These are phyloP conservation scores for Eucalyptus pauciflora DNA, from an alignment of 345 rosid genomes.

Conservation along the genomic window DNA sequence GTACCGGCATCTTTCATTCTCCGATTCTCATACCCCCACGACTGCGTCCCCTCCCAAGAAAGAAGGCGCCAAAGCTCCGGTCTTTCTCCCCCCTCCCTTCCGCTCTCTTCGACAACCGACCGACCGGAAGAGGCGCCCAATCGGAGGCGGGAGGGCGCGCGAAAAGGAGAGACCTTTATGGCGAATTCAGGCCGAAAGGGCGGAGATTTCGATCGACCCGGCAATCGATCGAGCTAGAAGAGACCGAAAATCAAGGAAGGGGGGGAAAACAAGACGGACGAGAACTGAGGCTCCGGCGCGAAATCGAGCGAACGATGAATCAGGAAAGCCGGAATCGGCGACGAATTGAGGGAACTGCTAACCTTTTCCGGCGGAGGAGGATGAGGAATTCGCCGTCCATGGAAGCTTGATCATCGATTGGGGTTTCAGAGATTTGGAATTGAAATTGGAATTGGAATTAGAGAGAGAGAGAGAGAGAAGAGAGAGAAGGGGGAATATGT, in stretches of 20 bases:
- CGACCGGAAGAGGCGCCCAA: not conserved
- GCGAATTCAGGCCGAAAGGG: not conserved
- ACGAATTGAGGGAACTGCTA: not conserved
- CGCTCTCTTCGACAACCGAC: not conserved
- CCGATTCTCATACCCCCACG: not conserved
- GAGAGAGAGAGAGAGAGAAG: not conserved
- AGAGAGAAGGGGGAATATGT: not conserved
- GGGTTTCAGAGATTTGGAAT: not conserved
- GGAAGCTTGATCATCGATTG: not conserved
- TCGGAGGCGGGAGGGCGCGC: not conserved
- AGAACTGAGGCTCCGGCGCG: not conserved
- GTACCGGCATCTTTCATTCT: constrained; percentile 44
- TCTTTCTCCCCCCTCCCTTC: not conserved
- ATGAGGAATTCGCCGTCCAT: not conserved
- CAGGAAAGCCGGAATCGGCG: not conserved
- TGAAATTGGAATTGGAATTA: not conserved
- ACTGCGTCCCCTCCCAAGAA: not conserved
- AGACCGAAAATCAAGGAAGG: not conserved
- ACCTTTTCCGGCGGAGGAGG: not conserved
- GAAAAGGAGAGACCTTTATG: not conserved
- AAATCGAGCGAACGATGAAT: not conserved
- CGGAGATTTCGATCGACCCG: not conserved
- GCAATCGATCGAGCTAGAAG: not conserved
- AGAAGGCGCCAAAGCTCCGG: not conserved
- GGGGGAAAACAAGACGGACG: not conserved